phyloP scores from a whole-genome alignment of 2,329 filamentous ascomycete genomes.

The Cladosporium velox region DNA sequence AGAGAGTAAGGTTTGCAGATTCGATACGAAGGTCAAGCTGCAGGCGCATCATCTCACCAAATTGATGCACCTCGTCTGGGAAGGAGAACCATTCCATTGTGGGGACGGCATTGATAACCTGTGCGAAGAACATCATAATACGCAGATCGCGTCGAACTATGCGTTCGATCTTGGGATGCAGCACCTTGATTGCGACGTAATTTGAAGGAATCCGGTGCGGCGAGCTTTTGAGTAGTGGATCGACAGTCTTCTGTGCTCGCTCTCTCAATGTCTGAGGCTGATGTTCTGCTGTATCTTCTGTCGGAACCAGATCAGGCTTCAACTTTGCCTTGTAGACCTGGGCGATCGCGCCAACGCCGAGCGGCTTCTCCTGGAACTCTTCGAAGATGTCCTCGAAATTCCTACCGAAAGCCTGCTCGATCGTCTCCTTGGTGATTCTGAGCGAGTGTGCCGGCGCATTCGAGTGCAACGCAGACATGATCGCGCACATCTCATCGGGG shows the following conservation, averaged over 20 bases:
- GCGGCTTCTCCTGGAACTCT: slow-evolving; percentile 84
- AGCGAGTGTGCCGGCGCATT: slow-evolving; percentile 91
- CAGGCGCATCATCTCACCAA: slow-evolving; percentile 98
- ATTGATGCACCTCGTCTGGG: slow-evolving; percentile 89
- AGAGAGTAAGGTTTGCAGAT: slow-evolving; percentile 82
- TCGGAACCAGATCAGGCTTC: slow-evolving; percentile 72
- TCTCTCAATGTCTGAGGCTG: slow-evolving; percentile 61
- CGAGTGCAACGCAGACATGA: slow-evolving; percentile 94
- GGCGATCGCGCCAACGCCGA: slow-evolving; percentile 94
- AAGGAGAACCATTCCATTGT: slow-evolving; percentile 97
- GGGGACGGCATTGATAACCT: slow-evolving; percentile 78
- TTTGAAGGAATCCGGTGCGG: slow-evolving; percentile 83
- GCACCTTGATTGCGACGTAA: slow-evolving; percentile 93
- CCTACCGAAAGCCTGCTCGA: slow-evolving; percentile 79
- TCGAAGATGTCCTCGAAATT: slow-evolving; percentile 90
- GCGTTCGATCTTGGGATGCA: slow-evolving; percentile 88
- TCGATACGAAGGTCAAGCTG: slow-evolving; percentile 95
- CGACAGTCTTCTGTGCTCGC: slow-evolving; percentile 77
- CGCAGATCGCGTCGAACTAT: slow-evolving; percentile 85
- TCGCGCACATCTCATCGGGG: slow-evolving; percentile 83
- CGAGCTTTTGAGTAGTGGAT: slow-evolving; percentile 81
- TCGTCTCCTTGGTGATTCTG: slow-evolving; percentile 72
- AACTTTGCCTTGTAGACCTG: slow-evolving; percentile 97
- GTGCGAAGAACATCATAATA: slow-evolving; percentile 93
- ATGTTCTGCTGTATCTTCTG: slow-evolving; percentile 58